Evolutionary conservation across 768 basidiomycete species (phyloP), one percentile per base, ranked within the genome.

Genomic region (Pleurotus eryngii): DNA sequence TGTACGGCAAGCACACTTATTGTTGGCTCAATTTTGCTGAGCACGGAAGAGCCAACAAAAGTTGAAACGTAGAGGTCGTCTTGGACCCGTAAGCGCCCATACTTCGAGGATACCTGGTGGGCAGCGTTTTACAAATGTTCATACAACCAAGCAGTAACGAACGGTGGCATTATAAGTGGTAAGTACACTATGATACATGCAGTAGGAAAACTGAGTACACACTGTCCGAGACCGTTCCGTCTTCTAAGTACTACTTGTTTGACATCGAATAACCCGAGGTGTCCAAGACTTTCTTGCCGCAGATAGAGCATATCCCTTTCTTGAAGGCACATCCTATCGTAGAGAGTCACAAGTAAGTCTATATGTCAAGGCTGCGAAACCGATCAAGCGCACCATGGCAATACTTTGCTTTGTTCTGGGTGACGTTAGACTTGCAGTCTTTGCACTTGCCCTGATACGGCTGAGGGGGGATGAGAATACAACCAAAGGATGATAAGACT

Each of bases 361-460:
- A 51, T 6, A 49, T 18, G 37, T 47, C 30, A 46, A 45, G 51
- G 58, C 63, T 40, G 59, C 27, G 46, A 57, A 62, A 60, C n/a
- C 55, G 48, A 54, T 42, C 48, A 54, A 35, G 67, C 82, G 59
- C 64, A 89, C 91, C 88, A 79, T 94, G 91, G 65, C 92, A 94
- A 71, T 90, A 93, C 73, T 92, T 93, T 38, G 88, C 92, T 65
- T 80, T 83, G 68, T 92, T 92, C 79, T 94, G 92, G 7, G 91
- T 92, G 46, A 84, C 83, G 0, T 85, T 78, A 65, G 87, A 86
- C 71, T 92, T 92, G 67, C 92, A 94, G 64, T 92, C 91, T 71
- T 89, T 93, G 68, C 91, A 94, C 69, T 89, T 92, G 38, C 82
- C 81, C 72, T 89, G 85, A 74, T 94, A 94, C 35, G 92, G 92